A percentile compares a stretch with the other conserved stretches of the same genome.
phyloP scores from a whole-genome alignment of 257 asterid species.

The Salvia miltiorrhiza region DNA sequence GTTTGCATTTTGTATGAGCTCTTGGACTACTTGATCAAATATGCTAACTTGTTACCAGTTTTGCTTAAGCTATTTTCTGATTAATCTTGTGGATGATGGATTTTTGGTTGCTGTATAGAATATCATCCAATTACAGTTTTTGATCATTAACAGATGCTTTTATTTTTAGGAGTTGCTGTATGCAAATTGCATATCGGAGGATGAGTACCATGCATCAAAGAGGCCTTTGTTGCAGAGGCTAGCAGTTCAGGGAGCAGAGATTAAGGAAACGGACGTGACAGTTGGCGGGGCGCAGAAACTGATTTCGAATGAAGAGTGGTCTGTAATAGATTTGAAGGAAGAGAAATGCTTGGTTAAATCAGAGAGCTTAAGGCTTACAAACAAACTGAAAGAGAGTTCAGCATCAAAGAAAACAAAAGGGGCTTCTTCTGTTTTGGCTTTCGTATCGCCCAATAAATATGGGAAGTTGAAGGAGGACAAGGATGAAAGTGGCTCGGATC shows the following conservation, averaged over 20 bases:
- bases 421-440: constrained; percentile 47
- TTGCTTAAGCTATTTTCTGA: neutral
- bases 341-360: constrained; percentile 29
- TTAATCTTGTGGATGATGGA: neutral
- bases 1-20: neutral
- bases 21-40: neutral
- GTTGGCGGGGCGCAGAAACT: constrained; percentile 33
- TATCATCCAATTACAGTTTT: neutral
- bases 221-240: constrained; percentile 84
- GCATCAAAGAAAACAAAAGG: constrained; percentile 53
- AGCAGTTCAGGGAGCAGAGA: constrained; percentile 92
- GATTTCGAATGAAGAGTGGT: constrained; percentile 58
- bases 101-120: neutral
- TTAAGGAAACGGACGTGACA: constrained; percentile 71
- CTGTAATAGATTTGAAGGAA: constrained; percentile 62
- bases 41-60: neutral
- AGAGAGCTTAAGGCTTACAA: too few species aligned
- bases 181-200: constrained; percentile 83
- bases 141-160: neutral
- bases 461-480: constrained; percentile 41
- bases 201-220: constrained; percentile 80
- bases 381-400: too few species aligned
- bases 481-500: constrained; percentile 3
- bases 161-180: constrained; percentile 61
- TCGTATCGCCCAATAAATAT: constrained; percentile 41